phyloP scores from a whole-genome alignment of 1,284 basidiomycete species.

The Trametes hirsuta region DNA sequence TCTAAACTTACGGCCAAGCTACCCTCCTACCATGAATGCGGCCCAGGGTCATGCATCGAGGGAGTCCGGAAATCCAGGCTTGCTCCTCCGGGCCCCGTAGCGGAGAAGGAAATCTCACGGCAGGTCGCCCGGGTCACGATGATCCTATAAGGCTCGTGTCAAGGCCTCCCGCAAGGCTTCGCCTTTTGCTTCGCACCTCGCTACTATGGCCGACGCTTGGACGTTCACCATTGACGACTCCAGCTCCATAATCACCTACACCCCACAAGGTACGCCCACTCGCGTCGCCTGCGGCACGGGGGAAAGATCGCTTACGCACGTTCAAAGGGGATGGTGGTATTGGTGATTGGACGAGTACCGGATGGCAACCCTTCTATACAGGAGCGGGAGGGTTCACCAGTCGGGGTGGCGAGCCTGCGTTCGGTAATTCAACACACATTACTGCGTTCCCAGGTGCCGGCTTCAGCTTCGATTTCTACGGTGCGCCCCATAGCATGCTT shows the following conservation, averaged over 20 bases:
- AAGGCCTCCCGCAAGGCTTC: no score
- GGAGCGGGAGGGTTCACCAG: constrained; percentile 26
- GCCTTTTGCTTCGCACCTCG: neutral
- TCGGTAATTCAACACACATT: constrained; percentile 29
- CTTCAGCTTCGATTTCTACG: constrained; percentile 32
- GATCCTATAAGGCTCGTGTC: no score
- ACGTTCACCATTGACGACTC: constrained; percentile 32
- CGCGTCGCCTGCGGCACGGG: no score
- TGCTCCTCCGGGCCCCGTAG: no score
- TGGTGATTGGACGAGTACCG: constrained; percentile 19
- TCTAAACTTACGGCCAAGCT: no score
- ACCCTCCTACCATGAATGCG: no score
- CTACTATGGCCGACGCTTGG: constrained; percentile 9
- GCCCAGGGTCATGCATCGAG: no score
- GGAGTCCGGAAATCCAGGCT: no score
- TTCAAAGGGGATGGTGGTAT: constrained; percentile 28
- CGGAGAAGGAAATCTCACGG: no score
- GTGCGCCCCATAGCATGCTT: constrained; percentile 12
- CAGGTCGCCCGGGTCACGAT: no score
- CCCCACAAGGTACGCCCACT: constrained; percentile 26
- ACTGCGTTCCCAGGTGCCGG: constrained; percentile 31
- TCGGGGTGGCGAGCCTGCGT: constrained; percentile 14
- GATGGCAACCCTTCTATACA: constrained; percentile 36
- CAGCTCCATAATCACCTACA: constrained; percentile 26
- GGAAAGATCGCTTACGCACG: no score